These are phyloP conservation scores for Phytophthora multivora DNA, from an alignment of 352 stramenopile species.

Conservation along the genomic window DNA sequence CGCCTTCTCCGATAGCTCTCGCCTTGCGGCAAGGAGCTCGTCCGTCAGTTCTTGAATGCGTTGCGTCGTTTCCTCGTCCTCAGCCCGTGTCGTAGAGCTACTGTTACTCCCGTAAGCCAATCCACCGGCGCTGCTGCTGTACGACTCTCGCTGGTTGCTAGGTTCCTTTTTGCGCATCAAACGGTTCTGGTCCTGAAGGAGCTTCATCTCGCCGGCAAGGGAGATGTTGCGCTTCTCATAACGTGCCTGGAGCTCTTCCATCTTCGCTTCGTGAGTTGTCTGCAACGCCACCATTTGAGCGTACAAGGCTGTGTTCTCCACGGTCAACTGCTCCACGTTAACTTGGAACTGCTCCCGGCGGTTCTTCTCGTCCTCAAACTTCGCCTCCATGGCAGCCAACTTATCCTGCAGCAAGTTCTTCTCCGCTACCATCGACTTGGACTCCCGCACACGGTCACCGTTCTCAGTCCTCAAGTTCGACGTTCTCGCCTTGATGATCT, in stretches of 20 bases:
- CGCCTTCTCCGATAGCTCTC: slow-evolving; percentile 66
- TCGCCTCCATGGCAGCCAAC: slow-evolving; percentile 62
- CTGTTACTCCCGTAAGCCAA: slow-evolving; percentile 13
- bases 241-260: slow-evolving; percentile 71
- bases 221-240: slow-evolving; percentile 81
- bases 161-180: slow-evolving; percentile 62
- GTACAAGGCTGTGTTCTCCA: slow-evolving; percentile 87
- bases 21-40: slow-evolving; percentile 60
- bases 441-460: slow-evolving; percentile 51
- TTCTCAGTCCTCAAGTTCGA: slow-evolving; percentile 62
- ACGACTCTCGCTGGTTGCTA: slow-evolving; percentile 12
- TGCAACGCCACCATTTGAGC: slow-evolving; percentile 87
- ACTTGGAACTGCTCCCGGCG: slow-evolving; percentile 87
- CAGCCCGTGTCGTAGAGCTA: slow-evolving; percentile 18
- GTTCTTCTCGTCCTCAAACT: slow-evolving; percentile 82
- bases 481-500: slow-evolving; percentile 58
- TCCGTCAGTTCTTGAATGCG: slow-evolving; percentile 76
- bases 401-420: slow-evolving; percentile 78
- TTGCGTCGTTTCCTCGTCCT: slow-evolving; percentile 51
- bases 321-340: slow-evolving; percentile 83
- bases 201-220: slow-evolving; percentile 73
- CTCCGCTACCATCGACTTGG: slow-evolving; percentile 74
- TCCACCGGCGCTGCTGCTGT: slow-evolving; percentile 2
- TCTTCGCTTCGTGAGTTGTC: slow-evolving; percentile 80
- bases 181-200: slow-evolving; percentile 78